Base-by-base conservation (phyloP, 306 rosid species). In the Amphicarpaea edgeworthii region DNA sequence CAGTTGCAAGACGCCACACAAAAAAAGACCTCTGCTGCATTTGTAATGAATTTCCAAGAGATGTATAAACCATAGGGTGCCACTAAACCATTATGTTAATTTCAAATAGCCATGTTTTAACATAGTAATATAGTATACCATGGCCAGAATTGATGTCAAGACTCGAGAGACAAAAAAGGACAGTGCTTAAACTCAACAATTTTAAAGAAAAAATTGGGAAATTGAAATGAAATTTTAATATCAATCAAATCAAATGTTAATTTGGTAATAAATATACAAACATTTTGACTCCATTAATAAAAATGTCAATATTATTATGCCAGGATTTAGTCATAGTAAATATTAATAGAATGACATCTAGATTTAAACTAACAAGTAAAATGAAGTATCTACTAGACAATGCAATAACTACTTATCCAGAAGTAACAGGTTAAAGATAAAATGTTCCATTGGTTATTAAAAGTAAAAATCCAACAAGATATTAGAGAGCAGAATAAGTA, bases 401-500 rank as follows among this genome's bases (percentile, higher is more conserved):
- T 68, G 77, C 67, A 75, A 60, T 69, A 69, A 75, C 71, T 70
- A 53, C 63, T 14, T 16, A 71, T 30, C 64, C 40, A 72, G 26
- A 79, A 69, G 69, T 63, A 69, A 63, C 7, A 30, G 15, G 54
- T 41, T 23, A 38, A 75, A 49, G 59, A 68, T 40, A 50, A 41
- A 73, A 42, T 58, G 55, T 66, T 66, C 47, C 15, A 43, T 9
- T 26, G 32, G 40, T 54, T 69, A 59, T 42, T 65, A 55, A 58
- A 72, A 58, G 62, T 66, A 77, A 77, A 66, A 62, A 73, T 67
- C 61, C 7, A 47, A 67, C 12, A 61, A 59, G 60, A 23, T 59
- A 41, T 9, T 21, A 45, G 38, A 61, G 64, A 45, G 84, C 32
- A 58, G 57, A 73, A 55, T 59, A 34, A 46, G 80, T 86, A 96